Percentiles rank a stretch among this genome's conserved stretches.
Evolutionary conservation across 2,329 filamentous ascomycete genomes (phyloP).

Genomic region (Neobulgaria alba): DNA sequence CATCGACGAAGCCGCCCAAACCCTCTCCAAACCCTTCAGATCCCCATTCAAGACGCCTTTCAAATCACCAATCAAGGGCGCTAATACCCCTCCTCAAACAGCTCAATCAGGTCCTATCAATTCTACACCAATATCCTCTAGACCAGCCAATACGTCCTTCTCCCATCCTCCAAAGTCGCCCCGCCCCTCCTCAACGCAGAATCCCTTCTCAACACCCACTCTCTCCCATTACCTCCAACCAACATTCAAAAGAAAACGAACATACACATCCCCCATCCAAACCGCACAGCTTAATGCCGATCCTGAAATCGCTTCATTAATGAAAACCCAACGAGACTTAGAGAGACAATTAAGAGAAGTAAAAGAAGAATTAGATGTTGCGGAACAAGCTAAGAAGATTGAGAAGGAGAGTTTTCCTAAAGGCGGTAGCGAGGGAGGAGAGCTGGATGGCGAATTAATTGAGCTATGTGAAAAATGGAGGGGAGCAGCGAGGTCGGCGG

Average conservation of each 20-base stretch:
- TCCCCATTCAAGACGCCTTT: slow-evolving; percentile 51
- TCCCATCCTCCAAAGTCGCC: slow-evolving; percentile 4
- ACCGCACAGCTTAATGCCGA: slow-evolving; percentile 25
- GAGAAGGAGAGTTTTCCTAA: slow-evolving; percentile 27
- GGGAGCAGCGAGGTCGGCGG: slow-evolving; percentile 48
- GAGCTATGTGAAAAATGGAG: slow-evolving; percentile 53
- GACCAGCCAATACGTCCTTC: slow-evolving; percentile 9
- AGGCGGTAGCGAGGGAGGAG: slow-evolving; percentile 41
- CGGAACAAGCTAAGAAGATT: slow-evolving; percentile 44
- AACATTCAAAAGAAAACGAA: slow-evolving; percentile 13
- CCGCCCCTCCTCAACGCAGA: slow-evolving; percentile 5
- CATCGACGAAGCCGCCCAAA: slow-evolving; percentile 46
- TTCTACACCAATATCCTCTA: slow-evolving; percentile 2
- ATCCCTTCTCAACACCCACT: slow-evolving; percentile 1
- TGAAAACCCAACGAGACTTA: slow-evolving; percentile 28
- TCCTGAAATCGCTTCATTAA: slow-evolving; percentile 25
- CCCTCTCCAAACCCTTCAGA: slow-evolving; percentile 62
- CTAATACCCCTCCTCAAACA: not conserved
- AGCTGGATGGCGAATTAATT: slow-evolving; percentile 48
- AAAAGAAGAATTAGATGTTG: slow-evolving; percentile 38
- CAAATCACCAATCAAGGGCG: slow-evolving; percentile 14
- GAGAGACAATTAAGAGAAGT: slow-evolving; percentile 24
- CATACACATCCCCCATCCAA: slow-evolving; percentile 26
- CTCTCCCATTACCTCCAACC: not conserved
- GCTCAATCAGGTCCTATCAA: slow-evolving; percentile 6